Evolutionary conservation across 345 rosid species (phyloP).

Genomic region (Laguncularia racemosa): DNA sequence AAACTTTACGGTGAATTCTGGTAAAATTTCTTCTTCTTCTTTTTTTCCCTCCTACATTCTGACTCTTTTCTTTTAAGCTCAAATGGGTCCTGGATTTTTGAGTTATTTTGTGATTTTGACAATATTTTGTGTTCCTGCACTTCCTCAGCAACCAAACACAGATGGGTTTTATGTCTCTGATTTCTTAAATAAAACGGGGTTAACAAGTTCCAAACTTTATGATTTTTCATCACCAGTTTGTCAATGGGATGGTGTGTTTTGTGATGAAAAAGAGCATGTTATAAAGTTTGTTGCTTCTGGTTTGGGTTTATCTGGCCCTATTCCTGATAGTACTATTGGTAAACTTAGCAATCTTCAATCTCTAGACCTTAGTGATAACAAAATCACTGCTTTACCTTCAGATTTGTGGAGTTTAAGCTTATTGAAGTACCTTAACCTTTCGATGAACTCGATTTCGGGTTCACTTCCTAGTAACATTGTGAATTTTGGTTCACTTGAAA

Average conservation of each 20-base stretch:
- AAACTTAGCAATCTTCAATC: constrained; percentile 67
- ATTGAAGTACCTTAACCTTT: constrained; percentile 61
- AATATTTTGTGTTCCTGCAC: constrained; percentile 38
- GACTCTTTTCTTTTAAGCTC: not conserved
- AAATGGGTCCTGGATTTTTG: constrained; percentile 56
- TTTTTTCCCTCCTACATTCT: constrained; percentile 9
- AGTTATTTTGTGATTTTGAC: constrained; percentile 48
- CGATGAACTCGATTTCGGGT: constrained; percentile 67
- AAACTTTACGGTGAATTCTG: constrained; percentile 1
- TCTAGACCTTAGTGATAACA: constrained; percentile 83
- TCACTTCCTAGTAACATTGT: constrained; percentile 63
- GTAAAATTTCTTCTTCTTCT: not conserved
- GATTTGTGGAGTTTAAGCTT: constrained; percentile 86
- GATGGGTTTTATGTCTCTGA: constrained; percentile 75
- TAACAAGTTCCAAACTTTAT: constrained; percentile 24
- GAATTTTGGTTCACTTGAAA: constrained; percentile 70
- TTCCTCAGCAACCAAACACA: constrained; percentile 57
- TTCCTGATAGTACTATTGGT: constrained; percentile 83
- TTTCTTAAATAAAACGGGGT: constrained; percentile 57
- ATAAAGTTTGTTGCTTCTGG: constrained; percentile 42
- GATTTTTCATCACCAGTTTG: constrained; percentile 56
- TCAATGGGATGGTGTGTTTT: constrained; percentile 63
- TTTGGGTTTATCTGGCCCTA: constrained; percentile 57
- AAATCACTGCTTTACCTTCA: constrained; percentile 67
- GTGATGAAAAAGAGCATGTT: constrained; percentile 54